Base-by-base conservation (phyloP, 2,329 filamentous ascomycete species). In the Rhynchosporium agropyri region DNA sequence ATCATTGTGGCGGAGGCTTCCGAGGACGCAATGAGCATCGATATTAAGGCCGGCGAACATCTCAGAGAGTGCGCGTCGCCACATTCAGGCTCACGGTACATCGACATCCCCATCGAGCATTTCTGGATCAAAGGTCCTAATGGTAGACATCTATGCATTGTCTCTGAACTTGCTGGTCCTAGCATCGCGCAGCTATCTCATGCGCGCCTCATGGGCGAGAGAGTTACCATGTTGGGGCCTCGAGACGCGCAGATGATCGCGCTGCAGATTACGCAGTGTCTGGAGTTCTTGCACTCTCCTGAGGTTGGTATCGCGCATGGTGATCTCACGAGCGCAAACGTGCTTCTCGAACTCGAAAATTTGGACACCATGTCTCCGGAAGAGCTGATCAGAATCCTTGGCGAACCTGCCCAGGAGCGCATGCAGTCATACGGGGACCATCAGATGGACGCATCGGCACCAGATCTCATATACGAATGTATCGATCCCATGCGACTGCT, bases 91-190 rank as follows among this genome's bases (percentile, higher is more conserved):
- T 13, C 43, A 20, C 4, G 3, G 4, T 43, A 43, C 42, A 12
- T 49, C 46, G 46, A 49, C 9, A 2, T 49, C 5, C 46, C 46
- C 4, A 3, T 15, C 8, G 46, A 49, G 3, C n/a, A 38, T 60
- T 65, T 63, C 42, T 45, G 45, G 43, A 13, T 63, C 28, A n/a
- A 64, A 1, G 77, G 79, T 4, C 78, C 77, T 4, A 81, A 81
- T 68, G 78, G 79, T 12, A 70, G 29, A 4, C 79, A 81, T 65
- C 63, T 70, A 10, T 81, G 78, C 64, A 66, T 80, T 0, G 74
- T 80, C 7, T 74, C 76, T 51, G 75, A 79, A 20, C 2, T 63
- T 42, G 12, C 6, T 7, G 63, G 63, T 29, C 61, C 61, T 2
- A 61, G 57, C 43, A 43, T 63, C 8, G 57, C 63, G 9, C 33